Base-by-base conservation (phyloP, 2,329 filamentous ascomycete species). In the Colletotrichum zoysiae region DNA sequence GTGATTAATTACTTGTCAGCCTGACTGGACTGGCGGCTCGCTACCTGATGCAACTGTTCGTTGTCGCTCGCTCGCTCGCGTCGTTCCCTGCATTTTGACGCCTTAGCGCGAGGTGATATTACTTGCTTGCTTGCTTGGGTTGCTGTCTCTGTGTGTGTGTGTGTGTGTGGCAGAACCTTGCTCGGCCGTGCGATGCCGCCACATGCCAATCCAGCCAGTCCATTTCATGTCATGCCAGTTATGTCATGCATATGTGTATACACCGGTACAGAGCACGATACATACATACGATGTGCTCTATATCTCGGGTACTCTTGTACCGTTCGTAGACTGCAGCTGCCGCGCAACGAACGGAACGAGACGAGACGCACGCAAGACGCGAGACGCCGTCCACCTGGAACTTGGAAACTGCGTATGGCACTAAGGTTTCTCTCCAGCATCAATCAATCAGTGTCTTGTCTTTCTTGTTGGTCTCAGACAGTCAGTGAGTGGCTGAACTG, bases 131-230 rank as follows among this genome's bases (percentile, higher is more conserved):
- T 26, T 30, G 57, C 26, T 46, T 26, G 26, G 57, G 26, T n/a
- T n/a, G n/a, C n/a, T n/a, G n/a, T n/a, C n/a, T n/a, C n/a, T n/a
- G n/a, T n/a, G n/a, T n/a, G n/a, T n/a, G n/a, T n/a, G n/a, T n/a
- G n/a, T n/a, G 59, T 38, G 59, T 8, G 40, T 18, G 42, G 42
- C n/a, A 51, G 46, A 62, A 51, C 59, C 59, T 51, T 62, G 59
- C 59, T 51, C 40, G 46, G 51, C 59, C 2, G 48, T 23, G 44
- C 59, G 44, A n/a, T 46, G 44, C 44, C 44, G 44, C 44, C 44
- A 20, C 60, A 38, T 63, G 46, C 60, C 46, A 26, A 5, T 12
- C n/a, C 30, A 26, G 11, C 4, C 30, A 30, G 30, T 16, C 57
- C 46, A 48, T 23, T 48, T 48, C 46, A 48, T 5, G n/a, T 4